Evolutionary conservation across 345 rosid species (phyloP), one percentile per base, ranked within the genome.

Genomic region (Angophora floribunda): DNA sequence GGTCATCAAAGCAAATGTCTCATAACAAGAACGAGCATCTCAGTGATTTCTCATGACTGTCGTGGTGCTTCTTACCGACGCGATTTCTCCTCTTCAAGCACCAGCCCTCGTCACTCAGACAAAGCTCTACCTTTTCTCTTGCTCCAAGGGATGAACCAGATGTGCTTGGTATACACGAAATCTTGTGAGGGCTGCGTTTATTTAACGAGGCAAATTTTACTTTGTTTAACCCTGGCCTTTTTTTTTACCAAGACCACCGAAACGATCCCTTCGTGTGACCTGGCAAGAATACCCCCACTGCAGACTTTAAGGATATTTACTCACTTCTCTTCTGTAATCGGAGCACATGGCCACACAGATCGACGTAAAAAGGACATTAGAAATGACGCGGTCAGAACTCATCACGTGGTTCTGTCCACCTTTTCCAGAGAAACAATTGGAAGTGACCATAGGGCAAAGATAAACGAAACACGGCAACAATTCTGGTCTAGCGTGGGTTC

Each of bases 211-310:
- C 2, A 26, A 59, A 59, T 26, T 36, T 59, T 59, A 26, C 30
- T 26, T 26, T 15, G 41, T 59, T 59, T 26, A 26, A 28, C 67
- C 67, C 67, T 26, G 1, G 1, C 15, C 2, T 36, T 36, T 30
- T 12, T 12, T 59, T 59, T 59, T 0, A 26, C 0, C 15, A 11
- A 26, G 2, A 59, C 14, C 2, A 0, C 30, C 13, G 26, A 26
- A 59, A 26, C 67, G 4, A 1, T 1, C 61, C 61, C 1, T 3
- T 55, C 61, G 5, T 1, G 2, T 22, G 21, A 8, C 21, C 1
- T 22, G 1, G 26, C 2, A 49, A 7, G 50, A 49, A 49, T 10
- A 49, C 50, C 50, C 50, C 50, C 50, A 49, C 28, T 9, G 26
- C 0, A 22, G 61, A 22, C 4, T 59, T 26, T 59, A 1, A 26